Evolutionary conservation across 768 basidiomycete species (phyloP), one percentile per base, ranked within the genome.

Genomic region (Boletus sensibilis): DNA sequence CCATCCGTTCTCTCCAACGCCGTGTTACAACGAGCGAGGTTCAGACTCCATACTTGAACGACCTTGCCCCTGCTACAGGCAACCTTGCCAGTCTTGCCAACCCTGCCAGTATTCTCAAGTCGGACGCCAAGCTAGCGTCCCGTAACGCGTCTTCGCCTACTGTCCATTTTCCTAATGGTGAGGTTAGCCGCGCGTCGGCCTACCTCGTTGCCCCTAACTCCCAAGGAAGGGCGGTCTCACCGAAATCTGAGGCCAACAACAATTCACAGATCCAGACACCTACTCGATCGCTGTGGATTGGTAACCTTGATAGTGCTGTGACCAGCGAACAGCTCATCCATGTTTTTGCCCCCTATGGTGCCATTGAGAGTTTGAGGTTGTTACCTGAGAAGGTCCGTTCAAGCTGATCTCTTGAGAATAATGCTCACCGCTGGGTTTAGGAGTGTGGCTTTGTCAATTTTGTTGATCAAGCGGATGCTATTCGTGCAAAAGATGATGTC

Each of bases 361-460:
- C 94, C 34, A 98, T 99, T 63, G 97, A 99, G 76, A 94, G 92
- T 65, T 75, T 99, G 69, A 79, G 97, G 64, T 79, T 99, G 66
- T 79, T 99, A 53, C 96, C 96, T 7, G 97, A 99, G 76, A 99
- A 99, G 88, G 95, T 95, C 44, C 1, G 72, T 53, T 39, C 20
- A 13, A 27, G 29, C 12, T 13, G 13, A 4, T 29, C 8, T 9
- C 31, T 61, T 41, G 44, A 46, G 7, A 58, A 54, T 41, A 45
- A 31, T 20, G 4, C 68, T 72, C n/a, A 72, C 34, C n/a, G 16
- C 43, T 45, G 8, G 33, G 49, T 55, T 37, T 57, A 98, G 95
- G 94, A 97, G 72, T 99, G 97, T 69, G 97, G 96, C 10, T 99
- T 99, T 70, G 96, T 99, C 69, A 99, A 99, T 70, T 99, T 97